phyloP scores from a whole-genome alignment of 495 filamentous ascomycete genomes.

The Astrocystis sublimbata region DNA sequence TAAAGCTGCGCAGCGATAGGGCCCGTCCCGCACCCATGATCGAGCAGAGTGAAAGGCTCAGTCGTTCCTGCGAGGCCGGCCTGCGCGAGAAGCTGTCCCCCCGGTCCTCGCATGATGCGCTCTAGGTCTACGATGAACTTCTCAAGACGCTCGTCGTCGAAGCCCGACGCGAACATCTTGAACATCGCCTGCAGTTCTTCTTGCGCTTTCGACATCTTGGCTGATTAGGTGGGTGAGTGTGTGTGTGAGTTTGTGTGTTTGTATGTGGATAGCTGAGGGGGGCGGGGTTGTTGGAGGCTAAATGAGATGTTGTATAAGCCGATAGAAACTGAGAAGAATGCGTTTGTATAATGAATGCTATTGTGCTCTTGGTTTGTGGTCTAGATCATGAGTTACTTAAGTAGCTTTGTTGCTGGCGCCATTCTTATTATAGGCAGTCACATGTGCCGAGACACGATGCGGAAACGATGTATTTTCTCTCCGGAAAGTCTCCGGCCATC shows the following conservation, averaged over 20 bases:
- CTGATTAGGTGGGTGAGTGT: neutral
- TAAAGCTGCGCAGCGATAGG: slow-evolving; percentile 40
- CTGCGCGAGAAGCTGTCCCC: slow-evolving; percentile 34
- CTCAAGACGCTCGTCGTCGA: slow-evolving; percentile 27
- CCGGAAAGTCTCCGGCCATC: slow-evolving; percentile 30
- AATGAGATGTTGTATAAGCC: neutral
- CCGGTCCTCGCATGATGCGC: slow-evolving; percentile 39
- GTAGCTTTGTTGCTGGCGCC: neutral
- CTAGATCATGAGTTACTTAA: no score
- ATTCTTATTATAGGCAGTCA: no score
- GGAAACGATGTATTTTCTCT: no score
- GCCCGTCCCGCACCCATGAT: slow-evolving; percentile 45
- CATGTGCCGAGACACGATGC: neutral
- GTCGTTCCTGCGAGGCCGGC: slow-evolving; percentile 35
- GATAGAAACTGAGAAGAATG: neutral
- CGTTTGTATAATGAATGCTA: no score
- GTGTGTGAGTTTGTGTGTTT: neutral
- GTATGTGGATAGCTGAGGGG: no score
- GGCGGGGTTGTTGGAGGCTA: no score
- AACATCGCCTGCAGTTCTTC: slow-evolving; percentile 35
- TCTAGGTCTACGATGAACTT: slow-evolving; percentile 30
- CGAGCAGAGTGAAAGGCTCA: slow-evolving; percentile 39
- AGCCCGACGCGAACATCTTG: slow-evolving; percentile 16
- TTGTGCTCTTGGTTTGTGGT: no score
- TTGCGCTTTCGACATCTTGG: slow-evolving; percentile 27